A percentile compares a stretch with the other conserved stretches of the same genome.
These are phyloP conservation scores for Truncatella angustata DNA, from an alignment of 2,329 filamentous ascomycete genomes.

Conservation along the genomic window DNA sequence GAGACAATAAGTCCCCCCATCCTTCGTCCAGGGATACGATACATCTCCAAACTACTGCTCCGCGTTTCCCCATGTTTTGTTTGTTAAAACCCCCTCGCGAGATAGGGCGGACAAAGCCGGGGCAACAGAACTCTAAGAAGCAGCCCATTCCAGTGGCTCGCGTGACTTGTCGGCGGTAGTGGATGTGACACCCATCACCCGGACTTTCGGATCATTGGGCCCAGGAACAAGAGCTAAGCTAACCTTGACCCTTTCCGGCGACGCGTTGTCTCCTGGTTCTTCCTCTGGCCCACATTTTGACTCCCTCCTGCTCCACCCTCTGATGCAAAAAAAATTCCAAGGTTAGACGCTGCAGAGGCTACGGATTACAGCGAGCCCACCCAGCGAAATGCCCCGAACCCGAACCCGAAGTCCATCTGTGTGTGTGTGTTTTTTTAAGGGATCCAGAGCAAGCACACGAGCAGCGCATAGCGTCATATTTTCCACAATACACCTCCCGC, in stretches of 20 bases:
- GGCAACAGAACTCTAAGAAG: neutral
- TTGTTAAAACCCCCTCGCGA: neutral
- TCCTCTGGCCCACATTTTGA: neutral
- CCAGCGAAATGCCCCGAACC: constrained; percentile 2
- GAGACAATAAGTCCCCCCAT: too few relatives aligned
- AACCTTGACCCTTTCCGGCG: neutral
- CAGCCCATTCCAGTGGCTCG: neutral
- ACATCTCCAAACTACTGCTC: too few relatives aligned
- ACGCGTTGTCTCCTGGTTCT: neutral
- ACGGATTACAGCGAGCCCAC: too few relatives aligned
- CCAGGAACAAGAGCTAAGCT: too few relatives aligned
- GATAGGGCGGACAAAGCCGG: constrained; percentile 8
- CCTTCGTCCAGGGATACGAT: too few relatives aligned
- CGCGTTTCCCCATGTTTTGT: neutral
- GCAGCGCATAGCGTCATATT: constrained; percentile 7
- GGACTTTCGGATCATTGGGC: neutral
- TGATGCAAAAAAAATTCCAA: neutral
- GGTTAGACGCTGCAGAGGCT: neutral
- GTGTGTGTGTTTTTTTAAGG: too few relatives aligned
- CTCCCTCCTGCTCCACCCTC: neutral
- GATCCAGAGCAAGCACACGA: constrained; percentile 3
- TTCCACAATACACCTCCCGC: neutral
- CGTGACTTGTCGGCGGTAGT: neutral
- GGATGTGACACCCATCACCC: neutral
- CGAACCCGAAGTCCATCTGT: constrained; percentile 2